Conservation (phyloP, 2,329 filamentous ascomycete species). For the Aulographum hederae region DNA sequence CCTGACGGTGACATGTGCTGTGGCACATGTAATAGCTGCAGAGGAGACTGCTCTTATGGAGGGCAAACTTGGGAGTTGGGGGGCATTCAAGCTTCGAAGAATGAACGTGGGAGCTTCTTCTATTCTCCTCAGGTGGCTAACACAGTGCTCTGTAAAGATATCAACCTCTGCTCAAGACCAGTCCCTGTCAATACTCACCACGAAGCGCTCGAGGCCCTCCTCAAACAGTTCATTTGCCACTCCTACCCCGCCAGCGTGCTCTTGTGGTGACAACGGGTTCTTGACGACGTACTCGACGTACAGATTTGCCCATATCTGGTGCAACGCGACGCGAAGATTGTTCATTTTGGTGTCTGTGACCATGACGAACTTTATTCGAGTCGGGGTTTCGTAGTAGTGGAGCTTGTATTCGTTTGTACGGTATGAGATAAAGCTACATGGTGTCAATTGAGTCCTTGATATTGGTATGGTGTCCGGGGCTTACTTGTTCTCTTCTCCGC, state of each 20-base stretch:
- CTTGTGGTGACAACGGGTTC: conserved; percentile 41
- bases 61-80: too few species aligned
- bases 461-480: conserved; percentile 3
- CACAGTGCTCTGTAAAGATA: too few species aligned
- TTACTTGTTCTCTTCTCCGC: conserved; percentile 68
- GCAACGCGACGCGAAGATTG: conserved; percentile 83
- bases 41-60: too few species aligned
- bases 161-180: too few species aligned
- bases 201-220: conserved; percentile 55
- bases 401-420: conserved; percentile 92
- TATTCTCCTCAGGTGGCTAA: too few species aligned
- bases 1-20: too few species aligned
- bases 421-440: conserved; percentile 67
- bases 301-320: conserved; percentile 96
- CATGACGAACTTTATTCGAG: conserved; percentile 91
- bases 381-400: conserved; percentile 97
- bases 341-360: conserved; percentile 76
- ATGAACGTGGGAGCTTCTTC: too few species aligned
- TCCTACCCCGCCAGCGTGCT: conserved; percentile 41
- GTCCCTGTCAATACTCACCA: too few species aligned
- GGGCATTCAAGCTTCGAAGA: too few species aligned
- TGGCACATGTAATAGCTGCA: too few species aligned
- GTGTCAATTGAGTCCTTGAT: conserved; percentile 6
- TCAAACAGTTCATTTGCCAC: conserved; percentile 50
- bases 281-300: conserved; percentile 83